Base-by-base conservation (phyloP, 768 basidiomycete genomes). In the Candolleomyces aberdarensis region DNA sequence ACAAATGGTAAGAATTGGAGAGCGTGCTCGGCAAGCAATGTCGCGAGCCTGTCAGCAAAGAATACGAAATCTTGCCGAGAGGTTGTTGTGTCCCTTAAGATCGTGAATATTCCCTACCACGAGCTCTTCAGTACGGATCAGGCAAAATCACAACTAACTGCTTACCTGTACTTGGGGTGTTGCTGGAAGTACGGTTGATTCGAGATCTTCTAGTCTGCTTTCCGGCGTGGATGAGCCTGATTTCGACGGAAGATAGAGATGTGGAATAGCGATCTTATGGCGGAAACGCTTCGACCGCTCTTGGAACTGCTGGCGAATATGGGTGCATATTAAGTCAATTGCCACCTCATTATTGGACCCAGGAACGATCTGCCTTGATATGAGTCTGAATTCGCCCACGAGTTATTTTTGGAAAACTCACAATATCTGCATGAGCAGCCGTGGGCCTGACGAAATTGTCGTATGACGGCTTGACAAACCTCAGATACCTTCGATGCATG, bases 361-460 rank as follows among this genome's bases (percentile, higher is more conserved):
- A 1, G 96, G 96, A n/a, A 99, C 96, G 64, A 98, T 96, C 95
- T 96, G 56, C 36, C 11, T 36, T 11, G 36, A 36, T 6, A 3
- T 36, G 44, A 59, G 20, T 4, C 31, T 20, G 39, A 22, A 44
- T 9, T 46, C 26, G 20, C 58, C 57, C 47, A 40, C 36, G 13
- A 57, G 29, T 40, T n/a, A 31, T 29, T n/a, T 20, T 19, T 5
- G 44, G 60, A 39, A 26, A 19, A 59, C 29, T 69, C 51, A 65
- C 94, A 41, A 99, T 93, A 69, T 99, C 95, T 2, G 96, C 96
- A 70, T 89, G 81, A 48, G 86, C 83, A 14, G 94, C 83, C 2
- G 92, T 91, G 1, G 96, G 96, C 36, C 84, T 85, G 20, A 99
- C 94, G 64, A 96, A 97, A 71, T 92, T 91, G 71, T 98, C 97